These are phyloP conservation scores for Vigna angularis DNA, from an alignment of 306 rosid genomes.

Conservation along the genomic window DNA sequence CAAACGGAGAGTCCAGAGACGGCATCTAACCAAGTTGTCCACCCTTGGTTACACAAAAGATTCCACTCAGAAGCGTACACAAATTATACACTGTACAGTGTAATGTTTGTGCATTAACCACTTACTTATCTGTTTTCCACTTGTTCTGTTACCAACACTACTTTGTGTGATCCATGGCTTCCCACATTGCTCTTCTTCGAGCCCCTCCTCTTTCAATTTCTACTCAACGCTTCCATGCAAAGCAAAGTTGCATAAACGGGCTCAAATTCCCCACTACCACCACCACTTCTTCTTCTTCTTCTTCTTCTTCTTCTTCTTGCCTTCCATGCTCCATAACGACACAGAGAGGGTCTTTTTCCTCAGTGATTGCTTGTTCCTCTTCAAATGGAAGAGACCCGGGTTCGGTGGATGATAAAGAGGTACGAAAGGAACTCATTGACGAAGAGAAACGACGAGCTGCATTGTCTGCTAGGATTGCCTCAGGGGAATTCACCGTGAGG, in stretches of 20 bases:
- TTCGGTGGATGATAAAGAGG: constrained; percentile 49
- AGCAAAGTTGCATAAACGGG: constrained; percentile 40
- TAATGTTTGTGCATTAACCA: background rate
- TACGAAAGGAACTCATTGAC: constrained; percentile 51
- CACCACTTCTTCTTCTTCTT: constrained; percentile 36
- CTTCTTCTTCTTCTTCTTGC: constrained; percentile 42
- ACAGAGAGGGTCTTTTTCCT: constrained; percentile 54
- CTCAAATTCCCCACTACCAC: constrained; percentile 42
- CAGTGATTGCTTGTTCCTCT: constrained; percentile 58
- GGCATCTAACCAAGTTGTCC: constrained; percentile 38
- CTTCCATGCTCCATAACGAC: constrained; percentile 39
- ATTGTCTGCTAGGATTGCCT: constrained; percentile 76
- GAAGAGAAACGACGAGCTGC: constrained; percentile 69
- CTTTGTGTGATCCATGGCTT: constrained; percentile 56
- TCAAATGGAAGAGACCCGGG: constrained; percentile 76
- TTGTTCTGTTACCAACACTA: background rate
- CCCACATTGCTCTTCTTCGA: constrained; percentile 56
- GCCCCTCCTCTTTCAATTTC: constrained; percentile 51
- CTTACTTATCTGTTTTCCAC: constrained; percentile 38
- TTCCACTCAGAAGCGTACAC: constrained; percentile 42
- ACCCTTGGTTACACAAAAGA: constrained; percentile 37
- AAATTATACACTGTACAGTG: background rate
- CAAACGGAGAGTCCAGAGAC: background rate
- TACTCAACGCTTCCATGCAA: constrained; percentile 44
- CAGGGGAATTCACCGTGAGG: constrained; percentile 82